phyloP scores from a whole-genome alignment of 768 basidiomycete species.

The Ramaria sp. region DNA sequence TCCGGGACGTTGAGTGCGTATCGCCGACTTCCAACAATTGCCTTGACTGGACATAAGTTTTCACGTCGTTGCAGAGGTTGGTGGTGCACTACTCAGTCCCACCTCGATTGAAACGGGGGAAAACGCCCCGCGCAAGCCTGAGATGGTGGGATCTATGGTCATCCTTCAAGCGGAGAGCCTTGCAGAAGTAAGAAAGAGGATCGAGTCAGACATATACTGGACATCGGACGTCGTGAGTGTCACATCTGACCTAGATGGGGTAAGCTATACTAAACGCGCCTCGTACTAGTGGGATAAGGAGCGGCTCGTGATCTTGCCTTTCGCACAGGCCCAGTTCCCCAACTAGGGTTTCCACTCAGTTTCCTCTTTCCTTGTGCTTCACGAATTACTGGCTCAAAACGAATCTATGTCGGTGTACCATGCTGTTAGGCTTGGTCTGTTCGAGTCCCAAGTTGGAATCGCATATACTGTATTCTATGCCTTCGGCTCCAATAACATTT shows the following conservation, averaged over 20 bases:
- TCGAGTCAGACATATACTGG: conserved; percentile 35
- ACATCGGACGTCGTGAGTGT: conserved; percentile 30
- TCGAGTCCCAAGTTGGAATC: too few relatives aligned
- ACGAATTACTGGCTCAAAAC: too few relatives aligned
- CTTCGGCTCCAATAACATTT: too few relatives aligned
- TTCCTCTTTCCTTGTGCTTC: too few relatives aligned
- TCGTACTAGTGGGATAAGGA: background rate
- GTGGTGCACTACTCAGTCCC: conserved; percentile 47
- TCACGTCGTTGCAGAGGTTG: conserved; percentile 32
- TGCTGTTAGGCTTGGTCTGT: too few relatives aligned
- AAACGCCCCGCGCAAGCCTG: conserved; percentile 39
- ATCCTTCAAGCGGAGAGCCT: conserved; percentile 44
- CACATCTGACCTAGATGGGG: background rate
- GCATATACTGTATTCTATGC: too few relatives aligned
- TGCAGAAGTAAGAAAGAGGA: conserved; percentile 30
- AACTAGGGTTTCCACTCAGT: too few relatives aligned
- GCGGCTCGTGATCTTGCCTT: background rate
- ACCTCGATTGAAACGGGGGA: conserved; percentile 33
- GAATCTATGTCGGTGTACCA: too few relatives aligned
- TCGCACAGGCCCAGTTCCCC: background rate
- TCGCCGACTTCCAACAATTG: background rate
- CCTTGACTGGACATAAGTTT: background rate
- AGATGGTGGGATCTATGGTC: conserved; percentile 51
- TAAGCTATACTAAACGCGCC: background rate
- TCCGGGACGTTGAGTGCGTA: background rate